Base-by-base conservation (phyloP, 2,329 filamentous ascomycete genomes). In the Diatrype stigma region DNA sequence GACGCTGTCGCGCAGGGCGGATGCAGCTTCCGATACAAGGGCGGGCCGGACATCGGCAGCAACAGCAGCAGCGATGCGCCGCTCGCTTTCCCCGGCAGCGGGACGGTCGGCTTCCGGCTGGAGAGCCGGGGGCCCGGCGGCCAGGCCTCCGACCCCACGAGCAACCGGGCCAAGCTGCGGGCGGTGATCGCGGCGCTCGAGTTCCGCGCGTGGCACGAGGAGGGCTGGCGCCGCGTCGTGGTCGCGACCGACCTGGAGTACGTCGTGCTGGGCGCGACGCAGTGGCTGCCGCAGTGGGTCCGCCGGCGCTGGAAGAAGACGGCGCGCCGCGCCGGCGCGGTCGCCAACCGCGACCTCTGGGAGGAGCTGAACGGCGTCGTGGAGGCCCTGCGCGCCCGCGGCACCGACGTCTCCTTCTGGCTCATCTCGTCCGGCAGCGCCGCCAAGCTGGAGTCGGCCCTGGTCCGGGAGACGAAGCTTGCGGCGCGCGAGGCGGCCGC, bases 191-290 rank as follows among this genome's bases (percentile, higher is more conserved):
- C 40, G 12, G 40, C 40, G 11, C 40, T 44, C 40, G 40, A 44
- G 40, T 44, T 70, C 55, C 66, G 70, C 2, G 51, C 58, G 40
- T 77, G 73, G 74, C 46, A 55, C 6, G 61, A 57, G 16, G 73
- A 77, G 54, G 70, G 68, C 10, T 73, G 68, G 59, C 54, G 60
- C 8, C 62, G 62, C 3, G 51, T 80, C n/a, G 71, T 79, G 12
- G 65, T 80, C 46, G 71, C 74, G 16, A 78, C 73, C 0, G 73
- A 80, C 50, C 73, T 73, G 1, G 67, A 71, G 46, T 78, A 78
- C 49, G 68, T 78, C 7, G 70, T 70, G 14, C 53, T 67, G 7
- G 73, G 75, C 11, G 63, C 71, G 2, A 75, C 71, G 3, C 48
- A 56, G 21, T 74, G 69, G 68, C 52, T 74, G 16, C 62, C 60